Percentiles rank a stretch among this genome's conserved stretches.
These are phyloP conservation scores for Nigrospora sphaerica DNA, from an alignment of 2,329 filamentous ascomycete species.

Conservation along the genomic window DNA sequence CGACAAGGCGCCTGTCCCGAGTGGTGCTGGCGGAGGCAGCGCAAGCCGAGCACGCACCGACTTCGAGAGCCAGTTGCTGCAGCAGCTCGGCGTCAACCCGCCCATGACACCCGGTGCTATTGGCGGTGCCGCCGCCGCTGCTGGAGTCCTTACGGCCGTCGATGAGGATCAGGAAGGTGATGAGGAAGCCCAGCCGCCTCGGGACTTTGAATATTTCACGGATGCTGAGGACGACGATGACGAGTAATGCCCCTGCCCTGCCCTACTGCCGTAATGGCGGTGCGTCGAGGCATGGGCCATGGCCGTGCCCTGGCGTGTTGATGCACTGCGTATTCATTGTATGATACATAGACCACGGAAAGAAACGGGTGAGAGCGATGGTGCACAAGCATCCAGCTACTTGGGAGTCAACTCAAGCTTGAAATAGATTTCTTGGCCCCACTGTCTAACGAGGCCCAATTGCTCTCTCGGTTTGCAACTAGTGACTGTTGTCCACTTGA, in stretches of 20 bases:
- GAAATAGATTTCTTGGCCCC: too few species aligned
- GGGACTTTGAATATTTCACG: conserved; percentile 73
- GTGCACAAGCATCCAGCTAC: too few species aligned
- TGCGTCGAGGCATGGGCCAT: too few species aligned
- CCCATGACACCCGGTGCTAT: conserved; percentile 16
- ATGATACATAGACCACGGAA: too few species aligned
- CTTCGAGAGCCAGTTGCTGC: conserved; percentile 24
- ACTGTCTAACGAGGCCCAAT: too few species aligned
- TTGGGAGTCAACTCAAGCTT: too few species aligned
- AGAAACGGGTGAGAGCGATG: too few species aligned
- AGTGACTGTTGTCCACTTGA: too few species aligned
- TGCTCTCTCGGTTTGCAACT: too few species aligned
- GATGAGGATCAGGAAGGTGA: conserved; percentile 76
- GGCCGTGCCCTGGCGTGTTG: too few species aligned
- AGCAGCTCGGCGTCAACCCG: conserved; percentile 16
- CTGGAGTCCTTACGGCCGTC: conserved; percentile 75
- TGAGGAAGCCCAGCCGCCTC: conserved; percentile 63
- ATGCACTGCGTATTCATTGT: too few species aligned
- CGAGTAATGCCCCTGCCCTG: neutral
- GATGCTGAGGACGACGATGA: conserved; percentile 50
- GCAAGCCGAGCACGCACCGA: conserved; percentile 15
- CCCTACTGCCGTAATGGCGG: too few species aligned
- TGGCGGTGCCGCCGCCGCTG: conserved; percentile 61
- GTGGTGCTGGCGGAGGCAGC: conserved; percentile 16
- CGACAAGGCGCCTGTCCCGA: conserved; percentile 53